Base-by-base conservation (phyloP, 2,329 filamentous ascomycete genomes). In the Trichoderma breve region DNA sequence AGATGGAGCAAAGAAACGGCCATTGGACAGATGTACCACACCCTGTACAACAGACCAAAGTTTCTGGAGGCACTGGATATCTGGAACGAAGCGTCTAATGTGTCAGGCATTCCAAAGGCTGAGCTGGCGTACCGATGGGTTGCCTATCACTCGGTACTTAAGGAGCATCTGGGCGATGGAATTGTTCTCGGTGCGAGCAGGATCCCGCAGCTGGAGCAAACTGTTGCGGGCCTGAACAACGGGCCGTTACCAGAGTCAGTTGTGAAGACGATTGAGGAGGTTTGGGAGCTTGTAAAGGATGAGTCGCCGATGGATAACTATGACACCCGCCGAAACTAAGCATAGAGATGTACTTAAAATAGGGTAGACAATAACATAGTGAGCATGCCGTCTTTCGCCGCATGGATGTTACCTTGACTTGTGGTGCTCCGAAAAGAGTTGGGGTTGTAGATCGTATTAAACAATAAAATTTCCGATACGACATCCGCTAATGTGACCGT, bases 121-220 rank as follows among this genome's bases (percentile, higher is more conserved):
- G 71, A 71, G 55, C n/a, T 73, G 62, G 71, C 71, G 3, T 73
- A 71, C 28, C 71, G 71, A 21, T 73, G 71, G 71, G 62, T 63
- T 6, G 62, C 57, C 15, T 71, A 71, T 71, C 73, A 72, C 47
- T 72, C 68, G 11, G 14, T 14, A 3, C 34, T 70, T 12, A 32
- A 64, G 26, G 55, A 43, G 24, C 21, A 69, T 32, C 15, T 43
- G 4, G 36, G 70, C 32, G 73, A 71, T 58, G 70, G 21, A 7
- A 58, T 73, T 24, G 51, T 73, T 26, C n/a, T 73, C 1, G 68
- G 68, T 11, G 71, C 71, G 12, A 71, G 71, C 34, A 65, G 28
- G n/a, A 43, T 53, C 8, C 6, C 32, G 18, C 71, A 73, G 39
- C 30, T 73, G 53, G 11, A 60, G 15, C 58, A 73, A 28, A 73